phyloP scores from a whole-genome alignment of 1,139 yeast species.

The Taphrina communis region DNA sequence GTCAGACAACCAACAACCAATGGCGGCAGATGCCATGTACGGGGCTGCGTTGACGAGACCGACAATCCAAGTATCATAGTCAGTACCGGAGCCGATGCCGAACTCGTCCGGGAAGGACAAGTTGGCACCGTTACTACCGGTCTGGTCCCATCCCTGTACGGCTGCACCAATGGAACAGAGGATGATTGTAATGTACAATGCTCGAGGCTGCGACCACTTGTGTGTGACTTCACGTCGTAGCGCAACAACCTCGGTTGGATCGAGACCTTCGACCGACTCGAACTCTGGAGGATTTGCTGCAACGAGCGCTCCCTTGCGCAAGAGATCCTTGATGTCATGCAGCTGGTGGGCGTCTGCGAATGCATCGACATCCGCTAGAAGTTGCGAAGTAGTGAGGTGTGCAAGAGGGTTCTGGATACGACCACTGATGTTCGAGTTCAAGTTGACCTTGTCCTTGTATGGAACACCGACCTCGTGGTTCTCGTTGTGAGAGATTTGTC shows the following conservation, averaged over 20 bases:
- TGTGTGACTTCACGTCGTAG: constrained; percentile 63
- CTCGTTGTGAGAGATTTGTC: constrained; percentile 16
- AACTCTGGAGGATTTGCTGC: constrained; percentile 70
- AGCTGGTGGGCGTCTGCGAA: constrained; percentile 58
- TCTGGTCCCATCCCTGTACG: constrained; percentile 92
- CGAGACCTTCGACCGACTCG: constrained; percentile 63
- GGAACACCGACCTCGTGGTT: neutral
- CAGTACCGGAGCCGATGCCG: constrained; percentile 48
- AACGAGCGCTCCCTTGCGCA: constrained; percentile 75
- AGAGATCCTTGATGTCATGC: constrained; percentile 50
- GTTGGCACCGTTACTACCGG: constrained; percentile 84
- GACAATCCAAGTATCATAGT: constrained; percentile 67
- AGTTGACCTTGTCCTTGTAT: constrained; percentile 21
- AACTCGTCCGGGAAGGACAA: constrained; percentile 67
- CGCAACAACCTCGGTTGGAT: constrained; percentile 64
- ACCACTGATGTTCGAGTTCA: constrained; percentile 28
- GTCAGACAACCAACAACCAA: constrained; percentile 78
- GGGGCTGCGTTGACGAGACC: constrained; percentile 85
- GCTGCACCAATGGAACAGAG: constrained; percentile 88
- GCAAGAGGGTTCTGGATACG: constrained; percentile 62
- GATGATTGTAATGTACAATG: constrained; percentile 67
- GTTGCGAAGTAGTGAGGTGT: constrained; percentile 69
- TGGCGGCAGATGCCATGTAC: constrained; percentile 70
- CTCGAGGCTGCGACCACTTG: constrained; percentile 69
- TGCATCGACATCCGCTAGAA: constrained; percentile 70